Percentiles rank a stretch among this genome's conserved stretches.
phyloP scores from a whole-genome alignment of 2,329 filamentous ascomycete genomes.

The Cladophialophora yegresii region DNA sequence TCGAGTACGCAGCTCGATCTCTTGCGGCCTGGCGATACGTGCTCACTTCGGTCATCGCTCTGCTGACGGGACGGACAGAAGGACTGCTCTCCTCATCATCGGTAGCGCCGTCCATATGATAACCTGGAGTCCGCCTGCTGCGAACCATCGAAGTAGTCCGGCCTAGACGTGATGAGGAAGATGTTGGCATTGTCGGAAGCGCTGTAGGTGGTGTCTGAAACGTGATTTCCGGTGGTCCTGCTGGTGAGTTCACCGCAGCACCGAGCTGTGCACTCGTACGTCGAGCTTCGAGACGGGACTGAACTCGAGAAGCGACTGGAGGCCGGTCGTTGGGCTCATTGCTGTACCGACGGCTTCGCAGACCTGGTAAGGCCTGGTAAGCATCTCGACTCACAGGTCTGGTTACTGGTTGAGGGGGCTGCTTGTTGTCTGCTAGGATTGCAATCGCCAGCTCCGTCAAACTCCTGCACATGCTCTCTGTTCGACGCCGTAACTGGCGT shows the following conservation, averaged over 20 bases:
- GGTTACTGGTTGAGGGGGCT: slow-evolving; percentile 15
- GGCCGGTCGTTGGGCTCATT: slow-evolving; percentile 45
- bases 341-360: slow-evolving; percentile 43
- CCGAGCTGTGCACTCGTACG: slow-evolving; percentile 34
- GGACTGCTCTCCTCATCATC: slow-evolving; percentile 44
- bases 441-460: slow-evolving; percentile 90
- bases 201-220: slow-evolving; percentile 37
- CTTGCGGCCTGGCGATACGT: slow-evolving; percentile 40
- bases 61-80: slow-evolving; percentile 45
- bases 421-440: slow-evolving; percentile 62
- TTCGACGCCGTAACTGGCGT: slow-evolving; percentile 82
- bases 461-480: slow-evolving; percentile 88
- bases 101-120: slow-evolving; percentile 32
- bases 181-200: slow-evolving; percentile 37
- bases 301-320: slow-evolving; percentile 38
- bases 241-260: slow-evolving; percentile 18
- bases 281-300: slow-evolving; percentile 46
- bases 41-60: slow-evolving; percentile 48
- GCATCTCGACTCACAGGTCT: slow-evolving; percentile 41
- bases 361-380: slow-evolving; percentile 38
- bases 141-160: slow-evolving; percentile 44
- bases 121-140: slow-evolving; percentile 41
- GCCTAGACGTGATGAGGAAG: slow-evolving; percentile 44
- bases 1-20: slow-evolving; percentile 39
- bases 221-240: slow-evolving; percentile 16